These are phyloP conservation scores for Emergomyces pasteurianus DNA, from an alignment of 2,329 filamentous ascomycete species.

Conservation along the genomic window DNA sequence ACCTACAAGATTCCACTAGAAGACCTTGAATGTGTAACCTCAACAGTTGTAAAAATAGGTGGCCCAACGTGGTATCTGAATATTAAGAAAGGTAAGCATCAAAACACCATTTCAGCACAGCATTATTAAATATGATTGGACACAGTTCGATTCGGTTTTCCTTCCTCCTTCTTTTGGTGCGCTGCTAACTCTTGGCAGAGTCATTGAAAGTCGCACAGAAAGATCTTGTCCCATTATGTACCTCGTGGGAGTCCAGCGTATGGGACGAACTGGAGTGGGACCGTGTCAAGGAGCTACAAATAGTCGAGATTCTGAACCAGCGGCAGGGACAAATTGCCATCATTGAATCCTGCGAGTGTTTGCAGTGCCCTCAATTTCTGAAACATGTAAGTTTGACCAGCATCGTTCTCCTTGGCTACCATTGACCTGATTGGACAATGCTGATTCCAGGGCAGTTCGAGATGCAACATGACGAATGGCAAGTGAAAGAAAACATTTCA, in stretches of 20 bases:
- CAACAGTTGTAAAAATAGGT: conserved; percentile 46
- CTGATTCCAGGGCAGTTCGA: conserved; percentile 52
- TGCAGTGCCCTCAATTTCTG: conserved; percentile 64
- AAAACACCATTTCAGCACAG: not conserved
- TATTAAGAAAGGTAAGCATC: conserved; percentile 36
- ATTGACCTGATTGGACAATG: not conserved
- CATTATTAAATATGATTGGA: not conserved
- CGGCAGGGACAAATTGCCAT: conserved; percentile 51
- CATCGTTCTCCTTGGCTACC: not conserved
- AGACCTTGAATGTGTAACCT: conserved; percentile 77
- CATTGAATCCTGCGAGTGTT: conserved; percentile 53
- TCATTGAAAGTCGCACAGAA: conserved; percentile 51
- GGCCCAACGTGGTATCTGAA: conserved; percentile 37
- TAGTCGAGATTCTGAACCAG: conserved; percentile 68
- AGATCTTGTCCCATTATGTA: conserved; percentile 56
- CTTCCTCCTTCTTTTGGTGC: not conserved
- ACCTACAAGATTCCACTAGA: conserved; percentile 57
- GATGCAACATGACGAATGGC: conserved; percentile 94
- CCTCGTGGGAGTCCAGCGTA: conserved; percentile 57
- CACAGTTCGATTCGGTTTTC: not conserved
- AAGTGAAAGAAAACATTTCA: conserved; percentile 86
- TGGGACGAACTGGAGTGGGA: conserved; percentile 80
- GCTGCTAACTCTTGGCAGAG: conserved; percentile 25
- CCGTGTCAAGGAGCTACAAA: conserved; percentile 67
- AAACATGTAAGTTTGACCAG: conserved; percentile 60